A percentile compares a stretch with the other conserved stretches of the same genome.
phyloP scores from a whole-genome alignment of 1,284 basidiomycete genomes.

The Xerocomus minutiporus region DNA sequence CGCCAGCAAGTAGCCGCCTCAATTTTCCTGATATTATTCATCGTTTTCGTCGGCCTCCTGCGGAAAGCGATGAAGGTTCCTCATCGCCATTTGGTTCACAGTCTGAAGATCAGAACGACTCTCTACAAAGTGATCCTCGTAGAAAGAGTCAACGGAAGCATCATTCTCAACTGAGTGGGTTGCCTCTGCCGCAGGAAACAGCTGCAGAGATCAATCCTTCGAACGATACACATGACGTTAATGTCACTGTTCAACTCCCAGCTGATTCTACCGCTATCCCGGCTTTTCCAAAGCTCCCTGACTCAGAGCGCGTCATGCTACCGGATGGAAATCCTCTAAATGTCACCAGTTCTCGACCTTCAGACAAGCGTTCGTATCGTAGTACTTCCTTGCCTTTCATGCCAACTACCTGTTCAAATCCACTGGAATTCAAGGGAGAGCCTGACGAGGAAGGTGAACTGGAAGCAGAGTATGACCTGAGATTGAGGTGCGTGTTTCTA shows the following conservation, averaged over 20 bases:
- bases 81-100: slow-evolving; percentile 46
- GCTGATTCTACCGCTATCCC: slow-evolving; percentile 1
- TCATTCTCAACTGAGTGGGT: slow-evolving; percentile 3
- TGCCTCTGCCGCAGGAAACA: slow-evolving; percentile 17
- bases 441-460: slow-evolving; percentile 45
- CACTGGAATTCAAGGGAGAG: slow-evolving; percentile 36
- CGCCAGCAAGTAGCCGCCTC: slow-evolving; percentile 41
- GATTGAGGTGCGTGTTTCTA: slow-evolving; percentile 45
- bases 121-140: slow-evolving; percentile 22
- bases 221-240: slow-evolving; percentile 2
- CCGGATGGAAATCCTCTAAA: slow-evolving; percentile 1
- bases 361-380: slow-evolving; percentile 22
- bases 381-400: slow-evolving; percentile 23
- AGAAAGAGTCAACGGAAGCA: slow-evolving; percentile 8
- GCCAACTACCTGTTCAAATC: slow-evolving; percentile 5
- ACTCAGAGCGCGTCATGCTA: slow-evolving; percentile 4
- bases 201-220: slow-evolving; percentile 8
- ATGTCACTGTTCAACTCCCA: slow-evolving; percentile 1
- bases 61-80: slow-evolving; percentile 45
- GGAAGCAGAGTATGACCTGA: slow-evolving; percentile 54
- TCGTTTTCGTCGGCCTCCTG: slow-evolving; percentile 34
- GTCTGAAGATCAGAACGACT: slow-evolving; percentile 42
- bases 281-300: slow-evolving; percentile 1
- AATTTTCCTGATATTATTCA: slow-evolving; percentile 39
- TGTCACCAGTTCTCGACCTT: slow-evolving; percentile 4